Percentiles rank a stretch among this genome's conserved stretches.
phyloP scores from a whole-genome alignment of 1,284 basidiomycete genomes.

The Melampsora abietis-canadensis region DNA sequence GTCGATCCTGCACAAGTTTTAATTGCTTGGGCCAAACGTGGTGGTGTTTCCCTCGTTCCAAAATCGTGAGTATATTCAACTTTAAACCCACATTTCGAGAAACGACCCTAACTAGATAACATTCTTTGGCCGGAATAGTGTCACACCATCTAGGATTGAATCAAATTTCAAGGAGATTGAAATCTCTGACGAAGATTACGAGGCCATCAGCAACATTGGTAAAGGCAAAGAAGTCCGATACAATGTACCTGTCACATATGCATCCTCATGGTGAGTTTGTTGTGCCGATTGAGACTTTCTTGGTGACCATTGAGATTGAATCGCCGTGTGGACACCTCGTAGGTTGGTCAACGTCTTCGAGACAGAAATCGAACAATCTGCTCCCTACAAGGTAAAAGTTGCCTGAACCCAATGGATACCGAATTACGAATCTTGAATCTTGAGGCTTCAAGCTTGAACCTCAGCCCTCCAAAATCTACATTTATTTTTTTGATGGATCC shows the following conservation, averaged over 20 bases:
- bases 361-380: too few species aligned
- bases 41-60: constrained; percentile 51
- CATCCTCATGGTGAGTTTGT: constrained; percentile 33
- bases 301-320: too few species aligned
- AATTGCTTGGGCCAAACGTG: constrained; percentile 50
- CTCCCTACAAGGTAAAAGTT: too few species aligned
- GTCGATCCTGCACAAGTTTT: constrained; percentile 52
- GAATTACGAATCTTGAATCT: too few species aligned
- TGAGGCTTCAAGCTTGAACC: too few species aligned
- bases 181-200: constrained; percentile 51
- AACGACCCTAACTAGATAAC: too few species aligned
- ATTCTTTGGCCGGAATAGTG: constrained; percentile 25
- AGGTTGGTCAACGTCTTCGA: too few species aligned
- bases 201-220: constrained; percentile 29
- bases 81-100: background rate
- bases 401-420: too few species aligned
- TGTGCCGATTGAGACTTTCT: too few species aligned
- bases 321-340: too few species aligned
- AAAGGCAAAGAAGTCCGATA: constrained; percentile 28
- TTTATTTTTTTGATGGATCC: too few species aligned
- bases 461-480: too few species aligned
- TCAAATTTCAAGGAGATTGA: constrained; percentile 52
- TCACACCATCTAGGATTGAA: constrained; percentile 52
- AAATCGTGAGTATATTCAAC: constrained; percentile 46
- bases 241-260: constrained; percentile 40